Evolutionary conservation across 257 asterid genomes (phyloP), one percentile per base, ranked within the genome.

Genomic region (Nicotiana obtusifolia): DNA sequence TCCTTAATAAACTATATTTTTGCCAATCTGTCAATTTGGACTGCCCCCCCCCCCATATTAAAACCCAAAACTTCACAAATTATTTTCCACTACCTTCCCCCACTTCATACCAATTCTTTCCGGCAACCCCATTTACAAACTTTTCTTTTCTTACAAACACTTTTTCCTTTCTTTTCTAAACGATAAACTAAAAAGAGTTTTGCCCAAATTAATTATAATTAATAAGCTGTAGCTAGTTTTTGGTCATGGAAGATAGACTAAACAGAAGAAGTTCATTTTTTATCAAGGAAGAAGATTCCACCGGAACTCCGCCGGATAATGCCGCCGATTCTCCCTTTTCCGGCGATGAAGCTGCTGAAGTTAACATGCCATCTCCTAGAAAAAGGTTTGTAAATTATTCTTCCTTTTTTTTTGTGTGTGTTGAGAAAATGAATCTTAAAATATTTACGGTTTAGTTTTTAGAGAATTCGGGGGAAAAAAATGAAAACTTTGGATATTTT

Each of bases 1-100:
- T 86, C 97, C 90, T 68, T 82, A 88, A 89, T 91, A 87, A 91
- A 91, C 84, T 82, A 84, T 37, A 81, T 80, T 77, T 28, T 69
- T 41, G 93, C 89, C 96, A 86, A 90, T 89, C 97, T 93, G 97
- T 91, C 94, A 85, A 83, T 85, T 82, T 89, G 88, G 41, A 47
- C 84, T 82, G 61, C 77, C 79, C 85, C n/a, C 73, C 76, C 81
- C 85, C 73, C 73, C 81, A 86, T 83, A 85, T 87, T 64, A 71
- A 81, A 87, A 84, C 80, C 87, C 87, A 84, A 22, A 81, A 49
- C 86, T 78, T 86, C 61, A 86, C 54, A 85, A 82, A 82, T 81
- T 41, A 41, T 8, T 41, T 41, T 87, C 82, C 91, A 86, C 87
- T 85, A 84, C 84, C 88, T 64, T 16, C 64, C 84, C 82, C 84